Percentiles rank a stretch among this genome's conserved stretches.
These are phyloP conservation scores for Penicillium sp. DNA, from an alignment of 2,329 filamentous ascomycete genomes.

Conservation along the genomic window DNA sequence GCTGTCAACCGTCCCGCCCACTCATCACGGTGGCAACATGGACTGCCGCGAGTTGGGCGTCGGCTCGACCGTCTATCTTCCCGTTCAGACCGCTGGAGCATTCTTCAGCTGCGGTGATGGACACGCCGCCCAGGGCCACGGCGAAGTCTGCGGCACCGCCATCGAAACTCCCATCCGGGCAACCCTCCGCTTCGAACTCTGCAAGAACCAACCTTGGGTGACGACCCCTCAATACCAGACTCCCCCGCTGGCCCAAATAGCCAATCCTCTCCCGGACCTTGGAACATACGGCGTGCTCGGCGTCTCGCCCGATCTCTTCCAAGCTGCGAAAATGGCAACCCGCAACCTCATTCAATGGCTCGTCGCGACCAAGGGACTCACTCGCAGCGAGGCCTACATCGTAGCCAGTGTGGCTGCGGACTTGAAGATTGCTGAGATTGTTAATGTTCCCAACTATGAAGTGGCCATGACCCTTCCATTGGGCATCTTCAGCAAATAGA, in stretches of 20 bases:
- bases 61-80: conserved; percentile 48
- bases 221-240: conserved; percentile 48
- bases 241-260: conserved; percentile 22
- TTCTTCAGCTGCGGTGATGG: conserved; percentile 53
- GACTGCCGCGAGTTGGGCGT: conserved; percentile 49
- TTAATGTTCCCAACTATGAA: conserved; percentile 53
- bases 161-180: conserved; percentile 52
- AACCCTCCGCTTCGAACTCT: conserved; percentile 46
- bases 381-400: conserved; percentile 50
- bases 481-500: conserved; percentile 50
- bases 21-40: conserved; percentile 51
- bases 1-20: conserved; percentile 49
- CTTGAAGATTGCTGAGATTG: conserved; percentile 49
- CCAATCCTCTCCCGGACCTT: conserved; percentile 27
- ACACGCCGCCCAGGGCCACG: conserved; percentile 52
- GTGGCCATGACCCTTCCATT: conserved; percentile 49
- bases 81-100: conserved; percentile 48
- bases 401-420: conserved; percentile 48
- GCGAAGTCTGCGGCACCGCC: conserved; percentile 54
- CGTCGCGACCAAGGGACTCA: conserved; percentile 44
- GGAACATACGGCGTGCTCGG: conserved; percentile 48
- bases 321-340: conserved; percentile 48
- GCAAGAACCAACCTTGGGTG: conserved; percentile 46
- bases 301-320: conserved; percentile 45
- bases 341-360: conserved; percentile 49